A percentile compares a stretch with the other conserved stretches of the same genome.
Conservation (phyloP, 2,329 filamentous ascomycete genomes). For the Nothopassalora personata region DNA sequence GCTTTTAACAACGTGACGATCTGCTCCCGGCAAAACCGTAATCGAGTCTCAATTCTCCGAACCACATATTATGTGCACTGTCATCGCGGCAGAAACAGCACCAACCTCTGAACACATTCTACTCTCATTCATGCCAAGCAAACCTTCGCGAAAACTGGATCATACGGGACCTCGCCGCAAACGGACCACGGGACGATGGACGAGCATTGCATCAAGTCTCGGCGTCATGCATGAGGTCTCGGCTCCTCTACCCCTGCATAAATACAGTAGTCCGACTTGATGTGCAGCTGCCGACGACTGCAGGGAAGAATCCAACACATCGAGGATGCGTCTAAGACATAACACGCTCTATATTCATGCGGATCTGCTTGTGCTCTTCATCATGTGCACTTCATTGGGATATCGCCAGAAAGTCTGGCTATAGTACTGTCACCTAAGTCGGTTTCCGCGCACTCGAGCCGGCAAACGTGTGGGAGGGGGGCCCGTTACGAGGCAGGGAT, state of each 20-base stretch:
- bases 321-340: too few relatives aligned
- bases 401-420: too few relatives aligned
- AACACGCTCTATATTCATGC: too few relatives aligned
- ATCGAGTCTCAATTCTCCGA: background rate
- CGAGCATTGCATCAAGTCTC: background rate
- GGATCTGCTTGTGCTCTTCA: too few relatives aligned
- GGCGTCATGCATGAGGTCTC: background rate
- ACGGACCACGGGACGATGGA: background rate
- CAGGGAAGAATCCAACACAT: too few relatives aligned
- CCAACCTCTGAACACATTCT: background rate
- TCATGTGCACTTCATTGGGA: too few relatives aligned
- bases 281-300: too few relatives aligned
- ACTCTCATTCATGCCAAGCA: background rate
- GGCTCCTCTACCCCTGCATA: background rate
- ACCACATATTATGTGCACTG: background rate
- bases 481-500: too few relatives aligned
- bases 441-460: too few relatives aligned
- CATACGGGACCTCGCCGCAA: background rate
- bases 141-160: background rate
- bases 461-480: too few relatives aligned
- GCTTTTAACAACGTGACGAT: background rate
- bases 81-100: background rate
- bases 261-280: too few relatives aligned
- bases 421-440: too few relatives aligned
- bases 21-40: background rate